Evolutionary conservation across 306 rosid species (phyloP).

Genomic region (Medicago ruthenica): DNA sequence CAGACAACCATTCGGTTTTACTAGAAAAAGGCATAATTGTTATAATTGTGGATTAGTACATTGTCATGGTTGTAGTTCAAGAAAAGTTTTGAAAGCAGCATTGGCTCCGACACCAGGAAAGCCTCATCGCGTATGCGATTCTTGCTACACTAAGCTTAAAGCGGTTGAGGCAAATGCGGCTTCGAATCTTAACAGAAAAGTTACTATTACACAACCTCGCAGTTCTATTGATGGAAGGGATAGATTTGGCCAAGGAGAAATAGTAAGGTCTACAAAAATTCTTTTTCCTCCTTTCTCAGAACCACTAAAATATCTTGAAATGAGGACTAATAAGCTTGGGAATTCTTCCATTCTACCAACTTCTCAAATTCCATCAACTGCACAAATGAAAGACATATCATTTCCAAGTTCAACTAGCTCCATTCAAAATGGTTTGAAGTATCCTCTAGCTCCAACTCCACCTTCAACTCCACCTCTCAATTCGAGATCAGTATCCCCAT

Average conservation of each 20-base stretch:
- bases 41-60: constrained; percentile 94
- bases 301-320: constrained; percentile 69
- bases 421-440: constrained; percentile 64
- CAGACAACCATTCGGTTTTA: constrained; percentile 93
- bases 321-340: constrained; percentile 55
- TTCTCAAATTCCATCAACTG: constrained; percentile 69
- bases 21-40: constrained; percentile 92
- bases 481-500: constrained; percentile 70
- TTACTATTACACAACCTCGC: constrained; percentile 48
- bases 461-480: constrained; percentile 47
- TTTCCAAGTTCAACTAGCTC: constrained; percentile 69
- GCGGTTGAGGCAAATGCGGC: constrained; percentile 54
- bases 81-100: constrained; percentile 82
- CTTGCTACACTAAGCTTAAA: constrained; percentile 86
- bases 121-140: constrained; percentile 95
- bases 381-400: constrained; percentile 74
- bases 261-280: constrained; percentile 62
- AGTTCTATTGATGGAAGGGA: constrained; percentile 71
- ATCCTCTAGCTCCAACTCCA: constrained; percentile 46
- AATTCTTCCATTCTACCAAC: constrained; percentile 54
- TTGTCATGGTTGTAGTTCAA: constrained; percentile 95
- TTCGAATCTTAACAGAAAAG: constrained; percentile 52
- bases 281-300: constrained; percentile 69
- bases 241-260: constrained; percentile 60
- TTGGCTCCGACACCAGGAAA: constrained; percentile 98